A percentile compares a stretch with the other conserved stretches of the same genome.
phyloP scores from a whole-genome alignment of 2,329 filamentous ascomycete species.

The Colletotrichum higginsianum region DNA sequence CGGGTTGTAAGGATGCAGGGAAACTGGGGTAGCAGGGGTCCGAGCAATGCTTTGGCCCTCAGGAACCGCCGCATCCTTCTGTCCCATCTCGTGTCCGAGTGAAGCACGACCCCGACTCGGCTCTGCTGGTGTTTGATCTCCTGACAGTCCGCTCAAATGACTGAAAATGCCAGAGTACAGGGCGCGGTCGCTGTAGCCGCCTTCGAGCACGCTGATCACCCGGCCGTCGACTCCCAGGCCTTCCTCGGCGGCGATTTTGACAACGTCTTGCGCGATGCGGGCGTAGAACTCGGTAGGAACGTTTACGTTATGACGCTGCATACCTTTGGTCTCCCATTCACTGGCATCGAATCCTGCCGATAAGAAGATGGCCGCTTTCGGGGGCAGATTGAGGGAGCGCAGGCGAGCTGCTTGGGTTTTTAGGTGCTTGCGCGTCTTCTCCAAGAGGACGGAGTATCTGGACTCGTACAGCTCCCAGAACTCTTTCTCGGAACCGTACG shows the following conservation, averaged over 20 bases:
- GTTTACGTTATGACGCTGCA: conserved; percentile 97
- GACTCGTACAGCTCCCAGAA: conserved; percentile 92
- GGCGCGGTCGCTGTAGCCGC: conserved; percentile 95
- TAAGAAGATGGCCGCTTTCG: conserved; percentile 91
- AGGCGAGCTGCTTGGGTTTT: conserved; percentile 78
- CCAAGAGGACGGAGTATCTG: conserved; percentile 82
- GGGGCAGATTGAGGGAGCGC: conserved; percentile 69
- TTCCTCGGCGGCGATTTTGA: conserved; percentile 85
- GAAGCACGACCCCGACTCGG: conserved; percentile 54
- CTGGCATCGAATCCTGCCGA: conserved; percentile 98
- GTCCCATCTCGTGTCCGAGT: conserved; percentile 72
- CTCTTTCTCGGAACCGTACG: conserved; percentile 85
- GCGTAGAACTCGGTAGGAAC: conserved; percentile 98
- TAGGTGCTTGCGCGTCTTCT: conserved; percentile 87
- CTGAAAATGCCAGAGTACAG: conserved; percentile 90
- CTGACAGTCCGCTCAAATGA: conserved; percentile 87
- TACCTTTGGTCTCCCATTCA: conserved; percentile 91
- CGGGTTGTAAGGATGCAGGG: conserved; percentile 70
- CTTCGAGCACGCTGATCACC: conserved; percentile 93
- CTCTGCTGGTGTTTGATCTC: conserved; percentile 59
- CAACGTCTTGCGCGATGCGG: conserved; percentile 87
- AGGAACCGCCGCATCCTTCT: conserved; percentile 61
- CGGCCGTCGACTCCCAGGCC: conserved; percentile 84
- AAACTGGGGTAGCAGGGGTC: conserved; percentile 46
- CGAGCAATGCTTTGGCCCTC: conserved; percentile 48